A percentile compares a stretch with the other conserved stretches of the same genome.
These are phyloP conservation scores for Tolypocladium album DNA, from an alignment of 2,329 filamentous ascomycete species.

Conservation along the genomic window DNA sequence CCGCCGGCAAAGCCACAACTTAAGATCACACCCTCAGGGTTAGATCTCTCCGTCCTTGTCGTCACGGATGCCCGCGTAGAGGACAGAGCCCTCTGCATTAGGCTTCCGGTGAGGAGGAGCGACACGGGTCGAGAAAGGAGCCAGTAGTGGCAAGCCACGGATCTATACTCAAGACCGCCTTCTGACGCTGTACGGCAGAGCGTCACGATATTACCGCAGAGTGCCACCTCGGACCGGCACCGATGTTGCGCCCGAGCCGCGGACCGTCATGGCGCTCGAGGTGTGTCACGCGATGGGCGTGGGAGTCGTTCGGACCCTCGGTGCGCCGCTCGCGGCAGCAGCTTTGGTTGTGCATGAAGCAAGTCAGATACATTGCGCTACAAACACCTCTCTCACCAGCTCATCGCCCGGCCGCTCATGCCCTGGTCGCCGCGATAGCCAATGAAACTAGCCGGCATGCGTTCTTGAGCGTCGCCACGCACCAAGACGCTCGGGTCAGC, in stretches of 20 bases:
- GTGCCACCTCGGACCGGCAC: background rate
- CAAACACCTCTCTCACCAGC: background rate
- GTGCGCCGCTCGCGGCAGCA: background rate
- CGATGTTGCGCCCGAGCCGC: background rate
- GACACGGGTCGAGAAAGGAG: slow-evolving; percentile 1
- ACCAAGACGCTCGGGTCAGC: background rate
- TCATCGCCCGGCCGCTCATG: background rate
- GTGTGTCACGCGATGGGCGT: background rate
- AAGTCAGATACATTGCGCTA: background rate
- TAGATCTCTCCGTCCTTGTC: background rate
- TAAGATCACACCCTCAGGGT: background rate
- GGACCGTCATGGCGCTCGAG: background rate
- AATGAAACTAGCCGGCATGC: background rate
- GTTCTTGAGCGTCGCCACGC: background rate
- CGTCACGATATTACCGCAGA: background rate
- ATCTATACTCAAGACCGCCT: background rate
- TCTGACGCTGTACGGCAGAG: background rate
- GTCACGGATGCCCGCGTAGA: background rate
- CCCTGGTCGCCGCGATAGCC: background rate
- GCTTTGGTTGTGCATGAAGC: background rate
- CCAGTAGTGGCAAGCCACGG: slow-evolving; percentile 2
- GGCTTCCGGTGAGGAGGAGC: background rate
- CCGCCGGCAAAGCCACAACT: background rate
- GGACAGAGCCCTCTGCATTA: background rate
- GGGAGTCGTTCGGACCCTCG: background rate